phyloP scores from a whole-genome alignment of 164 flowering plant species.

The Liquidambar formosana region DNA sequence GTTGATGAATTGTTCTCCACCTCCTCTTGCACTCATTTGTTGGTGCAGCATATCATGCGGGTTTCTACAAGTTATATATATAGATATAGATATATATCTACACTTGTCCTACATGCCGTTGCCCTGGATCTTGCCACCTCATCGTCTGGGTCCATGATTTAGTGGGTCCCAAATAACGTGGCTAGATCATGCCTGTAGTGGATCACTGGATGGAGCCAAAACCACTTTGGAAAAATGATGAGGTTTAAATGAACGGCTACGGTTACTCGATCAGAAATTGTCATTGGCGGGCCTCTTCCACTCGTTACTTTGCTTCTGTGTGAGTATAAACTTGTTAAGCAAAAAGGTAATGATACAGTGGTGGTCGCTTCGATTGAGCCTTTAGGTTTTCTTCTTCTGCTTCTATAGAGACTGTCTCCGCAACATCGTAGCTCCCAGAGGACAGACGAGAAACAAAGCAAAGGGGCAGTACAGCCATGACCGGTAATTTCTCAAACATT shows the following conservation, averaged over 20 bases:
- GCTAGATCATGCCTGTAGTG: background rate
- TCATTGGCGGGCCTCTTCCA: too few relatives aligned
- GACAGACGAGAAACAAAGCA: too few relatives aligned
- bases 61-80: too few relatives aligned
- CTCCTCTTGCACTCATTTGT: too few relatives aligned
- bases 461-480: background rate
- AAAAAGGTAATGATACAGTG: background rate
- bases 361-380: background rate
- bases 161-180: background rate
- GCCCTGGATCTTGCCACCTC: background rate
- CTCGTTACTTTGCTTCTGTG: constrained; percentile 5
- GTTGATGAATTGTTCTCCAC: too few relatives aligned
- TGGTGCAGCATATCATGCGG: too few relatives aligned
- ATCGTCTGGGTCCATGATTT: background rate
- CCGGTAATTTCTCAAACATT: background rate
- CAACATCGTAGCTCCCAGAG: too few relatives aligned
- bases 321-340: background rate
- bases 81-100: constrained; percentile 3
- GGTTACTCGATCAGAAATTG: background rate
- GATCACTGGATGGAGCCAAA: too few relatives aligned
- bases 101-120: constrained; percentile 7
- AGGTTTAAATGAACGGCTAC: background rate
- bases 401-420: too few relatives aligned
- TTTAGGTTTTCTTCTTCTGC: background rate
- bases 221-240: background rate